Percentiles rank a stretch among this genome's conserved stretches.
Evolutionary conservation across 108 stramenopile species (phyloP).

Genomic region (Cyclotella atomus): DNA sequence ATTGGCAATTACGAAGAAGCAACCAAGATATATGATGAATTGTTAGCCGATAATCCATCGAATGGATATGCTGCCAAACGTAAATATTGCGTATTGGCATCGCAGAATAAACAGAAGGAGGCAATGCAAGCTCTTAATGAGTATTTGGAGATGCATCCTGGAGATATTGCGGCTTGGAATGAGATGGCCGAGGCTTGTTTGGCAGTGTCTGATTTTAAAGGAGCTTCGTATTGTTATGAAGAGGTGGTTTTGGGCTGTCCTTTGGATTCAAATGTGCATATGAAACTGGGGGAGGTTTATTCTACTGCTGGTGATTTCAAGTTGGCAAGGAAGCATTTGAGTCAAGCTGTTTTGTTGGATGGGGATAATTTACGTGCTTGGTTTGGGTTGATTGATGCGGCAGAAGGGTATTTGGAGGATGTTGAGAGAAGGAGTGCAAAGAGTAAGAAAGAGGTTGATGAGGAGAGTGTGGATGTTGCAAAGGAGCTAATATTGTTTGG

Average conservation of each 20-base stretch:
- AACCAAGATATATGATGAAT: slow-evolving; percentile 57
- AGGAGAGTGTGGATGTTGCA: slow-evolving; percentile 68
- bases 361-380: slow-evolving; percentile 65
- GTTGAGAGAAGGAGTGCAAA: slow-evolving; percentile 30
- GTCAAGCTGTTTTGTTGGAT: slow-evolving; percentile 79
- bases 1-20: slow-evolving; percentile 65
- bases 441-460: slow-evolving; percentile 60
- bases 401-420: slow-evolving; percentile 75
- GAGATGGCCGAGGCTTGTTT: slow-evolving; percentile 74
- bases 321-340: slow-evolving; percentile 82
- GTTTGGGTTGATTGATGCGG: slow-evolving; percentile 66
- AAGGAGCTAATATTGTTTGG: slow-evolving; percentile 72
- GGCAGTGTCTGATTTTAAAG: slow-evolving; percentile 67
- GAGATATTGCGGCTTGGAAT: slow-evolving; percentile 78
- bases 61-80: slow-evolving; percentile 79
- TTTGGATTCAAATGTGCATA: slow-evolving; percentile 66
- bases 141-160: slow-evolving; percentile 58
- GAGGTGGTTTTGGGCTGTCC: slow-evolving; percentile 82
- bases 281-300: slow-evolving; percentile 75
- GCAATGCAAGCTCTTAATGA: slow-evolving; percentile 65
- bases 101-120: slow-evolving; percentile 44
- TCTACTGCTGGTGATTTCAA: slow-evolving; percentile 68
- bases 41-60: slow-evolving; percentile 76
- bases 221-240: slow-evolving; percentile 80
- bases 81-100: slow-evolving; percentile 74